A percentile compares a stretch with the other conserved stretches of the same genome.
These are phyloP conservation scores for Phytophthora pini DNA, from an alignment of 352 stramenopile species.

Conservation along the genomic window DNA sequence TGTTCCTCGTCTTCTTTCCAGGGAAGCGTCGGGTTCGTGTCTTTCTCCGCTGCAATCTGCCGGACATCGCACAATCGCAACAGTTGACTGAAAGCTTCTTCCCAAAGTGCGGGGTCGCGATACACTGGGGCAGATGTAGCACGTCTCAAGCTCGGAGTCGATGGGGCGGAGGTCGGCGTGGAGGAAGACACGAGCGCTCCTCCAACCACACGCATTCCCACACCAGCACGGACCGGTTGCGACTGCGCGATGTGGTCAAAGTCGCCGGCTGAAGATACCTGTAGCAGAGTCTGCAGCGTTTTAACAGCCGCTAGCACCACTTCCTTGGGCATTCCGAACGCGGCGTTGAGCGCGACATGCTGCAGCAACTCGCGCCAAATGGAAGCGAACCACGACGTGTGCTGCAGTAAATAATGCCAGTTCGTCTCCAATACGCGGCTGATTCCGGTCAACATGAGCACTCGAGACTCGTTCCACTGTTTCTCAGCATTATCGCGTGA, in stretches of 20 bases:
- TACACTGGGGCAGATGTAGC: slow-evolving; percentile 28
- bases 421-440: slow-evolving; percentile 93
- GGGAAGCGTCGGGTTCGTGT: slow-evolving; percentile 11
- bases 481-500: slow-evolving; percentile 96
- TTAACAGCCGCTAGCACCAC: slow-evolving; percentile 78
- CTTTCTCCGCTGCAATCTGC: slow-evolving; percentile 30
- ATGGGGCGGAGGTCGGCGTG: slow-evolving; percentile 22
- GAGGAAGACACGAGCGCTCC: slow-evolving; percentile 72
- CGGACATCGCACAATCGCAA: slow-evolving; percentile 62
- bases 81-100: slow-evolving; percentile 69
- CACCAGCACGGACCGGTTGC: slow-evolving; percentile 78
- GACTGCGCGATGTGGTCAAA: slow-evolving; percentile 78
- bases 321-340: slow-evolving; percentile 70
- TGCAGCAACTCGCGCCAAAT: slow-evolving; percentile 73
- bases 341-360: slow-evolving; percentile 64
- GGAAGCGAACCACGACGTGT: slow-evolving; percentile 63
- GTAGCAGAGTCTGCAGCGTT: slow-evolving; percentile 84
- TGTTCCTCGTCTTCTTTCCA: slow-evolving; percentile 82
- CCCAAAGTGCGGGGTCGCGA: slow-evolving; percentile 71
- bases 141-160: slow-evolving; percentile 26
- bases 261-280: slow-evolving; percentile 75
- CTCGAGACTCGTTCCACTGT: slow-evolving; percentile 97
- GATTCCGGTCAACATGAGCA: slow-evolving; percentile 94
- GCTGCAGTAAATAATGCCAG: slow-evolving; percentile 66
- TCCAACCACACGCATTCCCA: slow-evolving; percentile 92